Evolutionary conservation across 495 filamentous ascomycete genomes (phyloP), one percentile per base, ranked within the genome.

Genomic region (Penicillium alfredii): DNA sequence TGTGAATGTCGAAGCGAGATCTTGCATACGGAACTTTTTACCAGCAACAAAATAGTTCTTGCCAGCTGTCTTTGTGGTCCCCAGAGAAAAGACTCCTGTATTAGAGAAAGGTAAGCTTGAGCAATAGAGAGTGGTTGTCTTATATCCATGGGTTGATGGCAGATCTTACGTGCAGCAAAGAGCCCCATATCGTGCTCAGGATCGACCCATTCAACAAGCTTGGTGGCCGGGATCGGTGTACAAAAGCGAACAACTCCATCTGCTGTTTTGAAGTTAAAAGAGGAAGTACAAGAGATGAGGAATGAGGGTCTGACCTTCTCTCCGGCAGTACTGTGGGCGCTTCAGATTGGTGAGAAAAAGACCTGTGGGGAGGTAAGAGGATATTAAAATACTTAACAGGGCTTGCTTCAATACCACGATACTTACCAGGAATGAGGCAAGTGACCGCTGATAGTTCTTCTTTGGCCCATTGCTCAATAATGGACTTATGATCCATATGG

Each of bases 401-500:
- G n/a, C n/a, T n/a, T n/a, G n/a, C n/a, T n/a, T n/a, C n/a, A n/a
- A n/a, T n/a, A n/a, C n/a, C n/a, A n/a, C n/a, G n/a, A n/a, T n/a
- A 48, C 49, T 21, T 19, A 49, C 50, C 50, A 25, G 50, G 45
- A 43, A 36, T 18, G 11, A 54, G 30, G 16, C 25, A 30, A 10
- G 45, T 54, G 13, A 49, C 33, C 6, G 26, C 44, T 19, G 19
- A 4, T 3, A 54, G 18, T 28, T 40, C 25, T 11, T 39, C 14
- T 22, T 28, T 45, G n/a, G 42, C 42, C 20, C 18, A 41, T 12
- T 41, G 10, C 35, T 46, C 50, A 32, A 53, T 35, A 6, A 23
- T 23, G 33, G 25, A 15, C 37, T 53, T 53, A 23, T 53, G 19
- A 27, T 53, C 32, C 26, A 55, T 33, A 22, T 55, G 51, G 31